These are phyloP conservation scores for Aspergillus sp. DNA, from an alignment of 2,329 filamentous ascomycete species.

Conservation along the genomic window DNA sequence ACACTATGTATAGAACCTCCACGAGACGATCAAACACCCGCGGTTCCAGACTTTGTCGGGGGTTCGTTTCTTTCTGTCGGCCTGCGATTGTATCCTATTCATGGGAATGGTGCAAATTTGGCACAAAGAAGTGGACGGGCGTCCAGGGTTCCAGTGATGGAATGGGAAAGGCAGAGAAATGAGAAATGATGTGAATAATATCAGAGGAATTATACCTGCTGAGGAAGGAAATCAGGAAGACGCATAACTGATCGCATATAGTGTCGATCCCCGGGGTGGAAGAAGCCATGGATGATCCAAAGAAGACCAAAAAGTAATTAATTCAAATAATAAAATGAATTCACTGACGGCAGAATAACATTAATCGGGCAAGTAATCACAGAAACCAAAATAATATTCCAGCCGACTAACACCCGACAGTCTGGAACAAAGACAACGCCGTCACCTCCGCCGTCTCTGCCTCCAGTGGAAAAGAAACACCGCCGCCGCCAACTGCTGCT, in stretches of 20 bases:
- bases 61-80: background rate
- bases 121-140: slow-evolving; percentile 22
- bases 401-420: slow-evolving; percentile 14
- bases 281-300: background rate
- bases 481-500: slow-evolving; percentile 5
- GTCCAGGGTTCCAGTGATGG: background rate
- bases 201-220: no score
- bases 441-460: slow-evolving; percentile 3
- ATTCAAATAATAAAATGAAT: slow-evolving; percentile 11
- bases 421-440: slow-evolving; percentile 19
- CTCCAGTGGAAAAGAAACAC: slow-evolving; percentile 9
- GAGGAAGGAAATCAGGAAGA: no score
- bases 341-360: slow-evolving; percentile 6
- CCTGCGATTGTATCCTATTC: background rate
- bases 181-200: background rate
- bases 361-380: slow-evolving; percentile 1
- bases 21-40: background rate
- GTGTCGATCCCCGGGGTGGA: background rate
- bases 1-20: background rate
- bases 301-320: slow-evolving; percentile 3
- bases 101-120: slow-evolving; percentile 13
- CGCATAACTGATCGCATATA: no score
- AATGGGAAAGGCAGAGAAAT: background rate
- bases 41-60: background rate
- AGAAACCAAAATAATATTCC: slow-evolving; percentile 8